Base-by-base conservation (phyloP, 306 rosid species). In the Astragalus membranaceus region DNA sequence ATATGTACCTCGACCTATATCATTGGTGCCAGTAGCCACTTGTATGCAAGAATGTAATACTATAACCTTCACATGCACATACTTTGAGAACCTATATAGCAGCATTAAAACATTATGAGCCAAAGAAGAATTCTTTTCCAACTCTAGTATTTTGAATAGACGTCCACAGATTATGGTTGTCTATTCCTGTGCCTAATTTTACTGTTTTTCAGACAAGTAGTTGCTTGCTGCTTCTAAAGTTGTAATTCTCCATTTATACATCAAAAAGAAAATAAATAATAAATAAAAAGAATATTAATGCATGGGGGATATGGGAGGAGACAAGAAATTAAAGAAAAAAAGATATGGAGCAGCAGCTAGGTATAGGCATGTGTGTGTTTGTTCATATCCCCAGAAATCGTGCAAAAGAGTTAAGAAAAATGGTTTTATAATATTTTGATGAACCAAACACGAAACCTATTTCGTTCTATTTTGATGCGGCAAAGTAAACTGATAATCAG, bases 381-480 rank as follows among this genome's bases (percentile, higher is more conserved):
- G 30, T 71, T 42, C 76, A 58, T 10, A 53, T 55, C 67, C 70
- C 79, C 81, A 83, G 79, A 81, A 81, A 67, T 78, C 78, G 56
- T 74, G 74, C 72, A 67, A 51, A 75, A 72, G 30, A 53, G 16
- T 48, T 4, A 17, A 67, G 6, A 42, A 7, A 29, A 55, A 12
- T 56, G 67, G 11, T 70, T 67, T 54, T 29, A 29, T 77, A 80
- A 82, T 59, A 75, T 69, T 81, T 78, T 82, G 87, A 63, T 69
- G 63, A 85, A 76, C 84, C 87, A 70, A 82, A 81, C 92, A 92
- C 94, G 96, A 83, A 85, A 87, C 84, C 91, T 82, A 84, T 52
- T 62, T 84, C 63, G 39, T 75, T 71, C 76, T 51, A 78, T 66
- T 78, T 83, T 78, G 73, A 84, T 83, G 96, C 85, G 90, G 91